Evolutionary conservation across 169 alveolate species (phyloP).

Genomic region (Eimeria tenella): DNA sequence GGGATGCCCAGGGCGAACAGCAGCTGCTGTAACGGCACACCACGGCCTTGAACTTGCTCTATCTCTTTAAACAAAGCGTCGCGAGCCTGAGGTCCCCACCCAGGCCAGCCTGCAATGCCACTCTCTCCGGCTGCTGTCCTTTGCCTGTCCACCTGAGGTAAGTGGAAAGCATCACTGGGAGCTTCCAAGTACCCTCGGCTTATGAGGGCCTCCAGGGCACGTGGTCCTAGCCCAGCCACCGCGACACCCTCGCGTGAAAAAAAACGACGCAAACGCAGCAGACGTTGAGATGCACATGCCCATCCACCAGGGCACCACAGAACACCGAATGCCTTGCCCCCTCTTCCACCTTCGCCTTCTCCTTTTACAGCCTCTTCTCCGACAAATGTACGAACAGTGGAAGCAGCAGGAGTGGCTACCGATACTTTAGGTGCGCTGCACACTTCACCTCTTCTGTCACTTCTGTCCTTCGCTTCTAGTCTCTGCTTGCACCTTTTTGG

Average conservation of each 20-base stretch:
- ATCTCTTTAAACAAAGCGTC: constrained; percentile 18
- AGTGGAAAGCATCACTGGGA: constrained; percentile 22
- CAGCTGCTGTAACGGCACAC: constrained; percentile 51
- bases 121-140: constrained; percentile 8
- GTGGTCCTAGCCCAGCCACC: constrained; percentile 38
- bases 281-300: constrained; percentile 28
- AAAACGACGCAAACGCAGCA: constrained; percentile 37
- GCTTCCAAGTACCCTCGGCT: not conserved
- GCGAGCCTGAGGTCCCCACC: constrained; percentile 49
- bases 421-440: not conserved
- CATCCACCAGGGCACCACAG: constrained; percentile 53
- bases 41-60: not conserved
- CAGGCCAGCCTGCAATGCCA: constrained; percentile 40
- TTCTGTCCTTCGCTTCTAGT: not conserved
- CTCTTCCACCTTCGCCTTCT: not conserved
- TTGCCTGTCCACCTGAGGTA: not conserved
- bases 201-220: not conserved
- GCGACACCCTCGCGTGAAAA: constrained; percentile 23
- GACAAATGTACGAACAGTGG: not conserved
- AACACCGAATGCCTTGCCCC: not conserved
- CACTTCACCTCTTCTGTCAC: not conserved
- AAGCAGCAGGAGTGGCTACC: not conserved
- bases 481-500: not conserved
- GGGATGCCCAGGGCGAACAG: constrained; percentile 41
- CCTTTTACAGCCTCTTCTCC: not conserved